Base-by-base conservation (phyloP, 805 yeast genomes). In the Nakazawaea ernobii region DNA sequence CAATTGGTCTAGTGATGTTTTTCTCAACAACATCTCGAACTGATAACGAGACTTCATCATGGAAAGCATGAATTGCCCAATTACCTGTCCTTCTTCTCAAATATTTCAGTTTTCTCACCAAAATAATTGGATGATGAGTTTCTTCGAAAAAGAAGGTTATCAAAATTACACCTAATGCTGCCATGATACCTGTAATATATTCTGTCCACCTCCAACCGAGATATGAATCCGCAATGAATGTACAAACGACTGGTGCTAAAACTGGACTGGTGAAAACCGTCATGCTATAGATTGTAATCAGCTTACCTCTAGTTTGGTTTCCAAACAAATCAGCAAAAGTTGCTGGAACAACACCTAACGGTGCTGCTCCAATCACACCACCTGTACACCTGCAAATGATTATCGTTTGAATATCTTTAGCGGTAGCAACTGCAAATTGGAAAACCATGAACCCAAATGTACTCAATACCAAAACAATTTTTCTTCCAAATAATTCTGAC, bases 151-250 rank as follows among this genome's bases (percentile, higher is more conserved):
- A 13, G 47, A 79, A 69, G 0, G 70, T 14, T 14, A 70, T 60
- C 11, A 67, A 50, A 1, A 73, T 57, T 1, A 69, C 55, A 10
- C 75, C 68, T 3, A 75, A 62, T 3, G 71, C 65, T 14, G 75
- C 75, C 62, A 84, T 62, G 49, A 85, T 79, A 52, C 86, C 91
- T 2, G 82, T 72, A 48, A 86, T 67, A 62, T 86, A 88, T 53
- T 73, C 74, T 10, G 86, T 75, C 95, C 95, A 88, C 60, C 96
- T 73, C 95, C 95, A 87, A 17, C 89, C 86, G 39, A 89, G 68
- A 46, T 73, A 68, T 48, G 78, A 73, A 41, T 66, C 62, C n/a
- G 71, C 73, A 39, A 83, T 80, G 62, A 82, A 86, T 0, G 82
- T 83, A 50, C 91, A 87, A 43, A 79, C 76, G 49, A 90, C 79